phyloP scores from a whole-genome alignment of 31 red algal species.

The Asparagopsis taxiformis region DNA sequence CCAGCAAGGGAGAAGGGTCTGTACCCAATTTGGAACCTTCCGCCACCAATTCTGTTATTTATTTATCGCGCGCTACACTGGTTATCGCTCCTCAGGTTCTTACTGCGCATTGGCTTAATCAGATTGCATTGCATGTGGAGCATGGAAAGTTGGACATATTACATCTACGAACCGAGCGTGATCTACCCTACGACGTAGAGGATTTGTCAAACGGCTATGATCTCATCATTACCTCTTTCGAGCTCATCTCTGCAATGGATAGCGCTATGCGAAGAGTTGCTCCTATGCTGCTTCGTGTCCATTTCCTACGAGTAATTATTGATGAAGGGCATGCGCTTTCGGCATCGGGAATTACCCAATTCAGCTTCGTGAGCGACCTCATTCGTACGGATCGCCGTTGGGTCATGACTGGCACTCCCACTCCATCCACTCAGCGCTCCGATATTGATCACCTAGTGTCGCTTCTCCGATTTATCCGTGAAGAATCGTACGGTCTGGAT shows the following conservation, averaged over 20 bases:
- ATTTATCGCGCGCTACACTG: slow-evolving; percentile 74
- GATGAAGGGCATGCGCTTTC: slow-evolving; percentile 93
- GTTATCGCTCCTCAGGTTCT: slow-evolving; percentile 79
- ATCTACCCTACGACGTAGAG: slow-evolving; percentile 19
- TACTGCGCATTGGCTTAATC: slow-evolving; percentile 75
- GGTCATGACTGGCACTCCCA: slow-evolving; percentile 98
- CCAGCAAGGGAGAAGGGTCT: slow-evolving; percentile 24
- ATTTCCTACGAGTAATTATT: slow-evolving; percentile 87
- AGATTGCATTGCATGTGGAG: slow-evolving; percentile 64
- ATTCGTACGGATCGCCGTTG: slow-evolving; percentile 78
- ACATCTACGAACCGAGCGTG: slow-evolving; percentile 6
- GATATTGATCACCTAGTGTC: slow-evolving; percentile 82
- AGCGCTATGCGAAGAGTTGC: slow-evolving; percentile 27
- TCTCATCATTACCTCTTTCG: slow-evolving; percentile 75
- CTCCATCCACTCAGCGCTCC: slow-evolving; percentile 42
- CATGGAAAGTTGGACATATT: slow-evolving; percentile 20
- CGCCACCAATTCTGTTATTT: slow-evolving; percentile 11
- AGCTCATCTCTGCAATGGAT: slow-evolving; percentile 43
- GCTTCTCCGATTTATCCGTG: slow-evolving; percentile 80
- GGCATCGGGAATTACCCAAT: slow-evolving; percentile 25
- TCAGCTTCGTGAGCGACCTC: slow-evolving; percentile 51
- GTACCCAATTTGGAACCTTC: slow-evolving; percentile 13
- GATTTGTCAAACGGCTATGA: slow-evolving; percentile 63
- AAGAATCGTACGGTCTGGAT: slow-evolving; percentile 70
- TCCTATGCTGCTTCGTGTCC: slow-evolving; percentile 63